Conservation (phyloP, 768 basidiomycete species). For the Mycena metata region DNA sequence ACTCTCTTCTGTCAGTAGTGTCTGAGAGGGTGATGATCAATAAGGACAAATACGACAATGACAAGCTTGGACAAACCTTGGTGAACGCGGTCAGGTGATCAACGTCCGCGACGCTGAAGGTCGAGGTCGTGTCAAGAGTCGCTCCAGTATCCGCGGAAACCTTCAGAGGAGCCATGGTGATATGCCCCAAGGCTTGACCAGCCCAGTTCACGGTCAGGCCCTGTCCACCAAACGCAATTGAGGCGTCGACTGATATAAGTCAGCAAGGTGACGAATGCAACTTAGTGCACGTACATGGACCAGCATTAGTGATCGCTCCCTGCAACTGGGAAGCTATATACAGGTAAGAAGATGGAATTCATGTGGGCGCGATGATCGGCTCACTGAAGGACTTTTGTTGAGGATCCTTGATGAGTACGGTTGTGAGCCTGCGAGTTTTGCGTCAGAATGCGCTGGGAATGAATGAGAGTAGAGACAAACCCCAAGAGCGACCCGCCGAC, state of each 20-base stretch:
- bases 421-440: constrained; percentile 59
- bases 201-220: constrained; percentile 75
- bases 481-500: constrained; percentile 70
- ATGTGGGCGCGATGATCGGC: constrained; percentile 21
- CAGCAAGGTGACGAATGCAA: neutral
- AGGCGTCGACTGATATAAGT: constrained; percentile 68
- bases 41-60: constrained; percentile 5
- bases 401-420: constrained; percentile 72
- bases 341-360: neutral
- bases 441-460: neutral
- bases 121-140: constrained; percentile 63
- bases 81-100: constrained; percentile 74
- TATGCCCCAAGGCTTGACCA: constrained; percentile 67
- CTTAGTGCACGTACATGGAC: constrained; percentile 68
- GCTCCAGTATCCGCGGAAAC: constrained; percentile 76
- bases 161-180: constrained; percentile 72
- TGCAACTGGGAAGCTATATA: constrained; percentile 62
- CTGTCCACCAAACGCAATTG: constrained; percentile 68
- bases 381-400: constrained; percentile 70
- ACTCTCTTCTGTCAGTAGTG: constrained; percentile 70
- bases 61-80: constrained; percentile 53
- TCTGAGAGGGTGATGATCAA: constrained; percentile 44
- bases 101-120: constrained; percentile 71
- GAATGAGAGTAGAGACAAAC: constrained; percentile 47
- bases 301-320: constrained; percentile 77